These are phyloP conservation scores for Albifimbria verrucaria DNA, from an alignment of 2,329 filamentous ascomycete genomes.

Conservation along the genomic window DNA sequence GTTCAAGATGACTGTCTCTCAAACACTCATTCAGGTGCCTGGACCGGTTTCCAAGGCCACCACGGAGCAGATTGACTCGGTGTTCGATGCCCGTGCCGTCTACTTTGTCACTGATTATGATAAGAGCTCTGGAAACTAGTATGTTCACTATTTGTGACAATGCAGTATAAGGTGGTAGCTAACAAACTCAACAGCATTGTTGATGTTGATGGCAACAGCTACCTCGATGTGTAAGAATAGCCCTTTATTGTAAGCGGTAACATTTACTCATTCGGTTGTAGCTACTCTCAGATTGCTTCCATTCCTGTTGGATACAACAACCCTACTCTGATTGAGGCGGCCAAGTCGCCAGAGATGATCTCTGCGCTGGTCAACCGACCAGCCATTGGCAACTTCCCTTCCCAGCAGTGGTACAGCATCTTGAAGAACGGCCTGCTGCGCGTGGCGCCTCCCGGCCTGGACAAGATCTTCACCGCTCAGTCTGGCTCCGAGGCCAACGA, in stretches of 20 bases:
- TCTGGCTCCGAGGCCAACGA: constrained; percentile 82
- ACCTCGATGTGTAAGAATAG: constrained; percentile 47
- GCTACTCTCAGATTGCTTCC: constrained; percentile 78
- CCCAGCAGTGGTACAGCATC: constrained; percentile 69
- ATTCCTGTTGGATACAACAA: constrained; percentile 86
- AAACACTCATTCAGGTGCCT: constrained; percentile 34
- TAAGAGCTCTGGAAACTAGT: constrained; percentile 51
- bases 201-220: constrained; percentile 47
- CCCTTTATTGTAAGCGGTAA: background rate
- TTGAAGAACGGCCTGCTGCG: constrained; percentile 68
- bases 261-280: constrained; percentile 20
- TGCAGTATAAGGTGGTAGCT: background rate
- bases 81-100: constrained; percentile 50
- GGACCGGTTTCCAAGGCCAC: constrained; percentile 36
- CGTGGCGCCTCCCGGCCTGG: constrained; percentile 69
- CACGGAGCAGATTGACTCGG: constrained; percentile 39
- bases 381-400: constrained; percentile 77
- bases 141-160: background rate
- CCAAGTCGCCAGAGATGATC: constrained; percentile 68
- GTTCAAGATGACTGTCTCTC: constrained; percentile 27
- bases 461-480: constrained; percentile 79
- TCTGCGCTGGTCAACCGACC: constrained; percentile 74
- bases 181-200: constrained; percentile 29
- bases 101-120: constrained; percentile 52
- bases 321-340: constrained; percentile 60